Conservation (phyloP, 192 early-diverging fungal genomes). For the Rhizophagus prolifer region DNA sequence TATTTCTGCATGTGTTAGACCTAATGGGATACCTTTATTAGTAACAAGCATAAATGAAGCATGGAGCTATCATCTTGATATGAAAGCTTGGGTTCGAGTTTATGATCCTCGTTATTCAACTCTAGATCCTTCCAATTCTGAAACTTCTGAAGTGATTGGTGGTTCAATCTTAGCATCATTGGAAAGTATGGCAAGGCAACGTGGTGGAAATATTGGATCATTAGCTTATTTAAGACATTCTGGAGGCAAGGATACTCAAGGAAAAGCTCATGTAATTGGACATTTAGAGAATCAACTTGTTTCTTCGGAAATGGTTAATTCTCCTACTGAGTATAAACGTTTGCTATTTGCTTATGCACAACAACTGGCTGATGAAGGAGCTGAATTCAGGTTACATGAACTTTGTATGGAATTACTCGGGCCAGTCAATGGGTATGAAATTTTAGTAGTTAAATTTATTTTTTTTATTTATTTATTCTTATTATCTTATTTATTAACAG, state of each 20-base stretch:
- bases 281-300: constrained; percentile 62
- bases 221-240: constrained; percentile 34
- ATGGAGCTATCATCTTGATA: constrained; percentile 63
- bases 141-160: constrained; percentile 16
- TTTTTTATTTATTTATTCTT: constrained; percentile 3
- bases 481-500: constrained; percentile 23
- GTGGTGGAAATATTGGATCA: constrained; percentile 31
- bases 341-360: constrained; percentile 65
- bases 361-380: constrained; percentile 63
- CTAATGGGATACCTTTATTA: constrained; percentile 65
- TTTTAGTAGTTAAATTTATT: neutral
- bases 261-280: constrained; percentile 42
- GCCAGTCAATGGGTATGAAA: constrained; percentile 48
- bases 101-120: constrained; percentile 56
- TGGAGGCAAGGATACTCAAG: constrained; percentile 23
- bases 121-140: constrained; percentile 47
- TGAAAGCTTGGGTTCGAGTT: constrained; percentile 69
- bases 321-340: constrained; percentile 57
- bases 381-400: constrained; percentile 61
- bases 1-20: constrained; percentile 51
- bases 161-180: constrained; percentile 30
- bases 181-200: constrained; percentile 29
- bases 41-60: constrained; percentile 60
- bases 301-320: constrained; percentile 49
- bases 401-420: constrained; percentile 67